Evolutionary conservation across 2,329 filamentous ascomycete species (phyloP), one percentile per base, ranked within the genome.

Genomic region (Alternaria longipes): DNA sequence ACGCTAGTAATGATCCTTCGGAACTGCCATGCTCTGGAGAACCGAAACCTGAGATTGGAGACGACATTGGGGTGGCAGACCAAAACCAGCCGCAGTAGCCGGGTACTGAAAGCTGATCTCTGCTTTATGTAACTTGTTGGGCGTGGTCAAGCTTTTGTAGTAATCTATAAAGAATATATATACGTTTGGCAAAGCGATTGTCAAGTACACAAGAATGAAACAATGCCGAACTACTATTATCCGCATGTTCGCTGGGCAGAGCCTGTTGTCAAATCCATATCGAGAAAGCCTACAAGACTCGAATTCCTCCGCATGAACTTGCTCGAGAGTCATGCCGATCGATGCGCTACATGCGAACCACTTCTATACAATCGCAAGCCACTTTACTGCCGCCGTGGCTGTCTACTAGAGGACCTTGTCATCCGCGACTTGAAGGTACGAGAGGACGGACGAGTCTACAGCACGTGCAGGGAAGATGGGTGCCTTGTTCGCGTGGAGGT

Each of bases 231-330:
- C 9, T 28, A 41, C 24, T 16, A 32, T 28, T 28, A 34, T 36
- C 45, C 26, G 20, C 38, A 18, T 11, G 50, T 53, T 26, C 50
- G 32, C 32, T 53, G 9, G 9, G 50, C 26, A 53, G 41, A 26
- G 26, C 38, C 50, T 8, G 26, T 53, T 7, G 38, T 53, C 9
- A 26, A 20, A 26, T 53, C 38, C 3, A 32, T 53, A 44, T 53
- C 38, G 8, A n/a, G 50, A 53, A 53, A 53, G 26, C 50, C 50
- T 14, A 53, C 26, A 8, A 36, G 50, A 53, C n/a, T 44, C 3
- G 38, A 53, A 28, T 53, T 22, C 11, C 26, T 53, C 14, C 12
- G 11, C 38, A 53, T 53, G 50, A 53, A 53, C 16, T 14, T 42
- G 38, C 26, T 53, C 6, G 38, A 53, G 26, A 14, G 24, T 16